Conservation (phyloP, 1,139 yeast genomes). For the Kazachstania sp. region DNA sequence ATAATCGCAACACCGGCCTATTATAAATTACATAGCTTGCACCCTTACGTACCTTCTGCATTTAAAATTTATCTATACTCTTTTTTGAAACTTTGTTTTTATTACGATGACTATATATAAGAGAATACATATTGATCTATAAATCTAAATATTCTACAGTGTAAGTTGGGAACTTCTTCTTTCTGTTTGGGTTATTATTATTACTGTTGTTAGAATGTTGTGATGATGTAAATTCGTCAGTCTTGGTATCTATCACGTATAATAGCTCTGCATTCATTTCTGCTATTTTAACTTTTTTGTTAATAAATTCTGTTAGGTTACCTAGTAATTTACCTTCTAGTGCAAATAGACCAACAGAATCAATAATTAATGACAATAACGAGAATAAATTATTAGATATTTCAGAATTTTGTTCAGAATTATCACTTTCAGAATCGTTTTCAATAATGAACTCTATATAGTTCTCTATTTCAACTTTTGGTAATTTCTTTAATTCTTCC, state of each 20-base stretch:
- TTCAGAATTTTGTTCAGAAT: constrained; percentile 10
- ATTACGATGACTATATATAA: neutral
- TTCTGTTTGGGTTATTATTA: neutral
- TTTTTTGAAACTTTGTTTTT: neutral
- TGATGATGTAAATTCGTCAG: neutral
- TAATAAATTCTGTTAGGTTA: constrained; percentile 22
- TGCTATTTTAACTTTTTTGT: constrained; percentile 24
- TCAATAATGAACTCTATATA: constrained; percentile 28
- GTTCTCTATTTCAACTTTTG: constrained; percentile 27
- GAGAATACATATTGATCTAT: constrained; percentile 5
- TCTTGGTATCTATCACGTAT: constrained; percentile 25
- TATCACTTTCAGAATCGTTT: constrained; percentile 16
- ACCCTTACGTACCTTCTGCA: neutral
- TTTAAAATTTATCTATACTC: neutral
- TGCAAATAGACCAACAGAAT: constrained; percentile 30
- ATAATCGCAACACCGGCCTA: neutral
- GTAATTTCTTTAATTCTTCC: constrained; percentile 24
- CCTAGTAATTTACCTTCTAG: constrained; percentile 22
- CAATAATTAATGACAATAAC: constrained; percentile 27
- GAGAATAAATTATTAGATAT: constrained; percentile 26
- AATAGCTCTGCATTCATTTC: constrained; percentile 28
- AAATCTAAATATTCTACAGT: constrained; percentile 26
- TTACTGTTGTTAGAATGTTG: constrained; percentile 5
- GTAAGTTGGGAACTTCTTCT: constrained; percentile 21
- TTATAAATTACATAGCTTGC: neutral